Conservation (phyloP, 1,284 basidiomycete species). For the Ganoderma lingzhi region DNA sequence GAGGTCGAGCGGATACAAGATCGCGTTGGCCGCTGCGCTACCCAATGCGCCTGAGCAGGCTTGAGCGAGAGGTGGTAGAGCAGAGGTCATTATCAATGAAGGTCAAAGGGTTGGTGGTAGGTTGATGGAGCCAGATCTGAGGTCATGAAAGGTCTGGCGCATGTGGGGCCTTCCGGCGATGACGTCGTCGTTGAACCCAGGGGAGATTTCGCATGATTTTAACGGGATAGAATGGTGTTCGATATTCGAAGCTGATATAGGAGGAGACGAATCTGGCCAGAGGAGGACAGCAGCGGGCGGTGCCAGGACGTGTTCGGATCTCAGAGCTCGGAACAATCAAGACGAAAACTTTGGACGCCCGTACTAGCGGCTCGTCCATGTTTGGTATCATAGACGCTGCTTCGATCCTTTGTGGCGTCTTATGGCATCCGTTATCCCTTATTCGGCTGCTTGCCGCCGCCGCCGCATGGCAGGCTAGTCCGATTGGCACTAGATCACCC, state of each 20-base stretch:
- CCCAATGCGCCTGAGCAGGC: slow-evolving; percentile 64
- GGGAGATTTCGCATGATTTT: background rate
- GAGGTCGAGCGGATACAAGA: slow-evolving; percentile 63
- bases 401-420: too few relatives aligned
- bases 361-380: background rate
- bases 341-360: background rate
- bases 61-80: slow-evolving; percentile 62
- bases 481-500: too few relatives aligned
- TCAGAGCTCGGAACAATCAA: too few relatives aligned
- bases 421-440: too few relatives aligned
- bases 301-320: background rate
- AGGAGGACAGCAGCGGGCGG: background rate
- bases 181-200: background rate
- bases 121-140: slow-evolving; percentile 45
- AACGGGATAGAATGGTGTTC: too few relatives aligned
- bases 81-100: slow-evolving; percentile 54
- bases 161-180: background rate
- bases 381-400: background rate
- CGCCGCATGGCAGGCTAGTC: too few relatives aligned
- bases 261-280: background rate
- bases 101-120: background rate
- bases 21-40: slow-evolving; percentile 58
- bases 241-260: too few relatives aligned
- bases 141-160: background rate
- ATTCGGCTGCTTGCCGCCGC: too few relatives aligned